Percentiles rank a stretch among this genome's conserved stretches.
phyloP scores from a whole-genome alignment of 257 asterid genomes.

The Agastache rugosa region DNA sequence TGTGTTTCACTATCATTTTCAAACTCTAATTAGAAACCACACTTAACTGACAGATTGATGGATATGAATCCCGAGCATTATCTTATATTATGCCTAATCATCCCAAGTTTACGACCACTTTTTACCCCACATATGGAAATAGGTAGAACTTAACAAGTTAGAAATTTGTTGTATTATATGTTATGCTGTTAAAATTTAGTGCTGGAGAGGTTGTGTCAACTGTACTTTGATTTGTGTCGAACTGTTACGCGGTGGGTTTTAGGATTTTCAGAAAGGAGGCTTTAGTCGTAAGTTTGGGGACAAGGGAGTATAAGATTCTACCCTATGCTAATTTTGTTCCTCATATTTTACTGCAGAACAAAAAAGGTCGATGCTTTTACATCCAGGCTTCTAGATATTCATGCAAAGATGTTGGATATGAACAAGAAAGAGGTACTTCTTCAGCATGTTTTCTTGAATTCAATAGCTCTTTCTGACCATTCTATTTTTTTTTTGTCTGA shows the following conservation, averaged over 20 bases:
- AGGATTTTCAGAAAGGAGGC: neutral
- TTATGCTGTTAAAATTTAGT: neutral
- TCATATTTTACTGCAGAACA: slow-evolving; percentile 48
- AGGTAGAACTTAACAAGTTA: slow-evolving; percentile 7
- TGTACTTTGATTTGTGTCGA: neutral
- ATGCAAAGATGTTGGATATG: slow-evolving; percentile 57
- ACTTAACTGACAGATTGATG: neutral
- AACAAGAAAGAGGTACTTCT: slow-evolving; percentile 63
- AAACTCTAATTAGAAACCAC: neutral
- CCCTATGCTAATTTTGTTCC: slow-evolving; percentile 23
- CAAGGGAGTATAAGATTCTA: neutral
- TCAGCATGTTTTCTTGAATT: slow-evolving; percentile 15
- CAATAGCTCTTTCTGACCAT: neutral
- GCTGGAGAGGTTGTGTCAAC: neutral
- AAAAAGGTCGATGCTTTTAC: slow-evolving; percentile 61
- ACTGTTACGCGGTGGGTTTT: no score
- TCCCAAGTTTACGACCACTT: neutral
- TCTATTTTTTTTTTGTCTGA: no score
- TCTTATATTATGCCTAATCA: neutral
- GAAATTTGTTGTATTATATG: neutral
- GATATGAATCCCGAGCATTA: slow-evolving; percentile 19
- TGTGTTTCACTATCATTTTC: slow-evolving; percentile 16
- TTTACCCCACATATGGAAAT: neutral
- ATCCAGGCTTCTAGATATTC: slow-evolving; percentile 66
- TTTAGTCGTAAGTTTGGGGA: neutral